Base-by-base conservation (phyloP, 2,329 filamentous ascomycete species). In the Lasiodiplodia sp. region DNA sequence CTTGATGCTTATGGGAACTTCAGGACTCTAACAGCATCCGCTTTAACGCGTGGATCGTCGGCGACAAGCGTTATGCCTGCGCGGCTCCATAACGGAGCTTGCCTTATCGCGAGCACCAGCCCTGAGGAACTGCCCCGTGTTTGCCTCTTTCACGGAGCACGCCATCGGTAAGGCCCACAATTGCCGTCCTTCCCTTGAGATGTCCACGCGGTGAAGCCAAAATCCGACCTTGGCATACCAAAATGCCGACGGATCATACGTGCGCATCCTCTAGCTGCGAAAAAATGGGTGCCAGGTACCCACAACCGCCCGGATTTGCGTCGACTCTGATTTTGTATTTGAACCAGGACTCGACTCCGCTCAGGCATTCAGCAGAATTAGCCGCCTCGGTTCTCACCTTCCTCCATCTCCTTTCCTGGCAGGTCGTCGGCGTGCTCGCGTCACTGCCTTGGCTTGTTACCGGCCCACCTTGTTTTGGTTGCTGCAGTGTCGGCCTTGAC, bases 141-240 rank as follows among this genome's bases (percentile, higher is more conserved):
- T 40, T 25, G 16, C 21, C 38, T 49, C 31, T 44, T 25, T 21
- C 21, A 34, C 31, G n/a, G 49, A 65, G 62, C 62, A 65, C 62
- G 62, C 18, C 62, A 65, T 65, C 49, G 28, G n/a, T 4, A 21
- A 53, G 62, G 47, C 51, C 62, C 62, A 65, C 62, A 65, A 40
- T 51, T 65, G 44, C 44, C 60, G 57, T 49, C 38, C 16, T 62
- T 23, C 38, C 25, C 40, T 62, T 8, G 18, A 25, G 31, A 34
- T 11, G 40, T 21, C 40, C 58, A 21, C 58, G 58, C 58, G 58
- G 58, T 62, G 62, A 65, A 51, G 47, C 62, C 34, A 25, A 53
- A 25, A 23, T 31, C 23, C 28, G 44, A n/a, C 49, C 23, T 55
- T 38, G 31, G 49, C 31, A 40, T 23, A 37, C 11, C 10, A 40